phyloP scores from a whole-genome alignment of 2,329 filamentous ascomycete genomes.

The Tolypocladium tundrense region DNA sequence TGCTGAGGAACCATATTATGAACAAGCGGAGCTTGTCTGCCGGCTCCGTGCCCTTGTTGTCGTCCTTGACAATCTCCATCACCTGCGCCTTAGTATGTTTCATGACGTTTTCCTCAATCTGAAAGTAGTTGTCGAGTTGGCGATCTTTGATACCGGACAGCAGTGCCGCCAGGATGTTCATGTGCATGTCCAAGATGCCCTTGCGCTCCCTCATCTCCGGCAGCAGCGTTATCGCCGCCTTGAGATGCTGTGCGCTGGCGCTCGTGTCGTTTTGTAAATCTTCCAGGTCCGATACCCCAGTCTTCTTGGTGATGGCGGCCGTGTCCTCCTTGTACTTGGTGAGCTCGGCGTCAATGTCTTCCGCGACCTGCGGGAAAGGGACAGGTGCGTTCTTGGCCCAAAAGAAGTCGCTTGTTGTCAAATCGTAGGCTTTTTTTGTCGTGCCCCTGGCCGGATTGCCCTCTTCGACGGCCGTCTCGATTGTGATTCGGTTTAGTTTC shows the following conservation, averaged over 20 bases:
- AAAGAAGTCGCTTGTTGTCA: constrained; percentile 88
- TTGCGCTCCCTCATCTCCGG: constrained; percentile 91
- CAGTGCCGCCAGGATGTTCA: constrained; percentile 85
- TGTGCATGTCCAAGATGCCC: constrained; percentile 91
- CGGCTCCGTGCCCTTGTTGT: constrained; percentile 71
- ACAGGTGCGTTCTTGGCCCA: constrained; percentile 87
- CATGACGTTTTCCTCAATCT: constrained; percentile 83
- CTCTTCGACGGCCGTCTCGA: constrained; percentile 75
- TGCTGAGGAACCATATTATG: constrained; percentile 94
- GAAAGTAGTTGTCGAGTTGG: constrained; percentile 92
- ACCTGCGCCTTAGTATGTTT: constrained; percentile 88
- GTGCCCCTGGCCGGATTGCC: constrained; percentile 60
- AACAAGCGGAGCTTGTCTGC: constrained; percentile 88
- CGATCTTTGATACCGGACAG: constrained; percentile 79
- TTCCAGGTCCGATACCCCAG: constrained; percentile 83
- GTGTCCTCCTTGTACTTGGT: constrained; percentile 94
- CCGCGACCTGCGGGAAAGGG: constrained; percentile 91
- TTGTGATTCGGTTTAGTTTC: constrained; percentile 82
- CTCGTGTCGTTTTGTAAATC: constrained; percentile 84
- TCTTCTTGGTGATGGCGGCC: constrained; percentile 88
- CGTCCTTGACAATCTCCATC: constrained; percentile 73
- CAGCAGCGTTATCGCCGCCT: constrained; percentile 85
- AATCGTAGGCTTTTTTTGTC: constrained; percentile 83
- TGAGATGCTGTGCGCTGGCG: constrained; percentile 85
- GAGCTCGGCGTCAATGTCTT: constrained; percentile 89